Evolutionary conservation across 495 filamentous ascomycete genomes (phyloP), one percentile per base, ranked within the genome.

Genomic region (Cercophora samala): DNA sequence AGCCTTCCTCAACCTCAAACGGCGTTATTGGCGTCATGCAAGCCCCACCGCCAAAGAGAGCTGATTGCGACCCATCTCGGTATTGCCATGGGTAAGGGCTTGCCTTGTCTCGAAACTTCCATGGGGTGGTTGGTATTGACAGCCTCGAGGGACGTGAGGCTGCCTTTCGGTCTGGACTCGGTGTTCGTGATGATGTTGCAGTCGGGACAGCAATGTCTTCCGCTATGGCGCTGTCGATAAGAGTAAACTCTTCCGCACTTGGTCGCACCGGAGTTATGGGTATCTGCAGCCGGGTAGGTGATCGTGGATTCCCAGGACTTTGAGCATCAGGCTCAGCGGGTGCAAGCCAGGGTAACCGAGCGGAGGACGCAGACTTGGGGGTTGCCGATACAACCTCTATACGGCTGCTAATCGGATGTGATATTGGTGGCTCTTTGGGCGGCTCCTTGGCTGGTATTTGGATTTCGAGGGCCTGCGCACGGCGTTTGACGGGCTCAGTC

Each of bases 11-110:
- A 2, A 64, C 53, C 17, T 70, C 64, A 64, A 75, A 74, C 8
- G 74, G 72, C 5, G 76, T 75, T 22, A 71, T 73, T 4, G 76
- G 76, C 5, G 75, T 75, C 68, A 75, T 69, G 25, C 64, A 55
- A 0, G 72, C 72, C 4, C 67, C 68, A 5, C 69, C 69, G 13
- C 68, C 70, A 68, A 73, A 74, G 6, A 75, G 64, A 22, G 68
- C 64, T 2, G 70, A 66, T 37, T 64, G 66, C 1, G 68, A 58
- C 2, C 62, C 65, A n/a, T 66, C 64, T 1, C 64, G 58, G 9
- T 53, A 24, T 24, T 72, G 66, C 68, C 68, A 70, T 2, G 69
- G 68, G 19, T 69, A 69, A 11, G 67, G 70, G 62, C 72, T 73
- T 4, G 62, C 26, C 55, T 67, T 68, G 29, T 66, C 64, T 23